Evolutionary conservation across 2,329 filamentous ascomycete species (phyloP), one percentile per base, ranked within the genome.

Genomic region (Aspergillus tanneri): DNA sequence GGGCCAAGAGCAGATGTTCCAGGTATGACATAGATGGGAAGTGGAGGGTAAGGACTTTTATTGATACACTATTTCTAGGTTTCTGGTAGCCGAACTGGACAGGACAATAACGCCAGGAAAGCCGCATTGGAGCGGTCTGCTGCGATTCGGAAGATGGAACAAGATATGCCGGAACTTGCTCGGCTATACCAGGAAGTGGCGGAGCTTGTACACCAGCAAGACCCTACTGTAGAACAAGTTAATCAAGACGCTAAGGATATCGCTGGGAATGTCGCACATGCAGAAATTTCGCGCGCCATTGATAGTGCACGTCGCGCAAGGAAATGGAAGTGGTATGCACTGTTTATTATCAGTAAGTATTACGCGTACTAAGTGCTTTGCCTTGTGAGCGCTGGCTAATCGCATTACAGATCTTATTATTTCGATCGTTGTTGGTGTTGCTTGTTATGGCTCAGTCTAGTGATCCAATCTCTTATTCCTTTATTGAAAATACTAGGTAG

Each of bases 261-360:
- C 30, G 83, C 88, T 40, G 84, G 87, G 49, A 88, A 97, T 69
- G 81, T 96, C 39, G 83, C 86, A 63, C 87, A 93, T 68, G 92
- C 86, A 56, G 96, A 93, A 65, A 80, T 83, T 54, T 84, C 96
- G 70, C 81, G 81, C n/a, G 91, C 91, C 10, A 87, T 96, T 54
- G 78, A 80, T 52, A 95, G 88, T 59, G 92, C 92, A 7, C 80
- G 86, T 67, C 82, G 83, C 60, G 88, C 87, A 42, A 81, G 88
- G 59, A 88, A 84, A 76, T 95, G 95, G 90, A 96, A 96, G 87
- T 96, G 90, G 91, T 91, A 88, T 68, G 96, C 90, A 77, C 74
- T 96, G 59, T 84, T 86, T 62, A 89, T 96, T 63, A 74, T 78
- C 60, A 74, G 76, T 79, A 67, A 72, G 80, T 82, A n/a, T n/a